Base-by-base conservation (phyloP, 2,329 filamentous ascomycete species). In the Plectosphaerella plurivora region DNA sequence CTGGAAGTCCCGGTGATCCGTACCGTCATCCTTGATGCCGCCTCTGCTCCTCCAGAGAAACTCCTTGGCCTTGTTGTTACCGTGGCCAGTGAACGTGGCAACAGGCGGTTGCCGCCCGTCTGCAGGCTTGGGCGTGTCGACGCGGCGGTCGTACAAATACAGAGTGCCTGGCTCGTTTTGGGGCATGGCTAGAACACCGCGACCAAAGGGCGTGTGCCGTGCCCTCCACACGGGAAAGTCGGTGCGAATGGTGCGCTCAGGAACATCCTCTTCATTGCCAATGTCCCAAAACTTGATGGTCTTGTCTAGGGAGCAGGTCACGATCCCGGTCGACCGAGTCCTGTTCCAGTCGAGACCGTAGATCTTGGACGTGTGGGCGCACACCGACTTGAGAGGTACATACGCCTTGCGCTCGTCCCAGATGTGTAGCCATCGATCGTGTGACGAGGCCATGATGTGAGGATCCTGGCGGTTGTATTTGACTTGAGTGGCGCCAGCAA, bases 301-400 rank as follows among this genome's bases (percentile, higher is more conserved):
- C 65, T 87, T 91, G 65, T 97, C 92, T 47, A 97, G 74, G 1
- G 92, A 96, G 68, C 92, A 97, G 3, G 92, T 97, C 6, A 91
- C 84, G 49, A 97, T 76, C 36, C 84, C 86, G 10, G 83, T 86
- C 2, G 83, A 72, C 47, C 85, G 78, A 12, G 87, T 87, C 49
- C 93, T 83, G 64, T 95, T 95, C 93, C 93, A 97, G 69, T 97
- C 93, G 35, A 97, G 77, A 25, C 93, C 93, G 65, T 97, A 97
- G 54, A 97, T 96, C 69, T 96, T 97, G 37, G 91, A 96, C 33
- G 83, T 84, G 63, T 97, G 92, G 0, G 92, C 93, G 63, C 86
- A 85, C 56, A 97, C 95, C 15, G 90, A 93, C 55, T 85, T 86
- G 44, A 97, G 72, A 5, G 92, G 91, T 53, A 84, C 79, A 3